Evolutionary conservation across 2,329 filamentous ascomycete genomes (phyloP).

Genomic region (Cladophialophora psammophila): DNA sequence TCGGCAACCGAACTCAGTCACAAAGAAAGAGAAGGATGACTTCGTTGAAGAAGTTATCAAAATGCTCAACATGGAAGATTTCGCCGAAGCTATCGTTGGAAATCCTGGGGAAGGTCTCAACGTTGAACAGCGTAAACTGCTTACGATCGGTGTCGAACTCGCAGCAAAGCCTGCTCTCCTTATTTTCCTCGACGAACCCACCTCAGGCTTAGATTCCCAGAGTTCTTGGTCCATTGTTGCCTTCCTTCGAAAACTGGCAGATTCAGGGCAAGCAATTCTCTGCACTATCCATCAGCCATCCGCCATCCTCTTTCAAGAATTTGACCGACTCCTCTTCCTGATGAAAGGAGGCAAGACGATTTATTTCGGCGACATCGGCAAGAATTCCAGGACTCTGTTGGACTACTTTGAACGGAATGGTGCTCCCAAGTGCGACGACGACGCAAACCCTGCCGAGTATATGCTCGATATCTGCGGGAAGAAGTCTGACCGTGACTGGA

Average conservation of each 20-base stretch:
- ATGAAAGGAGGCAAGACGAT: conserved; percentile 78
- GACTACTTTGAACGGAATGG: conserved; percentile 79
- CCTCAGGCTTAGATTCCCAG: conserved; percentile 68
- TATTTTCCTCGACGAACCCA: conserved; percentile 71
- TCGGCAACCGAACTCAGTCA: conserved; percentile 77
- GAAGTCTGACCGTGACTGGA: conserved; percentile 70
- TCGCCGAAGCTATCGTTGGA: conserved; percentile 87
- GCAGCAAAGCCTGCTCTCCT: conserved; percentile 72
- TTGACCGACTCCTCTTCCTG: conserved; percentile 80
- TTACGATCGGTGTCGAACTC: conserved; percentile 90
- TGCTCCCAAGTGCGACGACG: conserved; percentile 67
- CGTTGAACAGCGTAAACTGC: conserved; percentile 70
- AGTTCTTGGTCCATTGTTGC: conserved; percentile 69
- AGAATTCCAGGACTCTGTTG: conserved; percentile 71
- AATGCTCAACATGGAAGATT: conserved; percentile 86
- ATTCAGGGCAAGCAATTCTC: conserved; percentile 61
- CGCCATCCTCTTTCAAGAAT: conserved; percentile 59
- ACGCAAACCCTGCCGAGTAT: conserved; percentile 77
- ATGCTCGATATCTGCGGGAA: conserved; percentile 57
- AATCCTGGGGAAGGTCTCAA: conserved; percentile 78
- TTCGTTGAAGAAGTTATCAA: conserved; percentile 90
- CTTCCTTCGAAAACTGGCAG: conserved; percentile 63
- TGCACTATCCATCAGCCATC: conserved; percentile 65
- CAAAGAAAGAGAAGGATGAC: conserved; percentile 75
- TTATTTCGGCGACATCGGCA: conserved; percentile 83